Percentiles rank a stretch among this genome's conserved stretches.
These are phyloP conservation scores for Yamadazyma dushanensis DNA, from an alignment of 1,139 yeast genomes.

Conservation along the genomic window DNA sequence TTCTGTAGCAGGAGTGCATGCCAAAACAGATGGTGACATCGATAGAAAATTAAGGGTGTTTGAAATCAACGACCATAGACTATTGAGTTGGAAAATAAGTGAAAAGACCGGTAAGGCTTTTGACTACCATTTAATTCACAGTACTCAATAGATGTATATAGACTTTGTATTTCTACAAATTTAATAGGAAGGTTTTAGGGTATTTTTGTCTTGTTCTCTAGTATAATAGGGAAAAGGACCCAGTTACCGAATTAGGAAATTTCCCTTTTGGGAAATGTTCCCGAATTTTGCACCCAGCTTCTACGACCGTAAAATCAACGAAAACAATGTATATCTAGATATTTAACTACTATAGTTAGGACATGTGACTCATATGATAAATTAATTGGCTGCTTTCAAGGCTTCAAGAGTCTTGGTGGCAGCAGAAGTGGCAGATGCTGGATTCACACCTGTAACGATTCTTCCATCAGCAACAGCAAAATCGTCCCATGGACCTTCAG, in stretches of 20 bases:
- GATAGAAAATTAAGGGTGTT: constrained; percentile 38
- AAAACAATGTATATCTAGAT: too few relatives aligned
- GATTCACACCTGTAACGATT: constrained; percentile 62
- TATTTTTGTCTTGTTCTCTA: background rate
- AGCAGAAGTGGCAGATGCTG: constrained; percentile 54
- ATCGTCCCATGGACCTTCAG: constrained; percentile 54
- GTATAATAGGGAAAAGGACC: too few relatives aligned
- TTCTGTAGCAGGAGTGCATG: constrained; percentile 42
- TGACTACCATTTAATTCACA: constrained; percentile 36
- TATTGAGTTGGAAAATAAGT: constrained; percentile 43
- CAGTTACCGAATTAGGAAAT: too few relatives aligned
- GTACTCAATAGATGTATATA: constrained; percentile 3
- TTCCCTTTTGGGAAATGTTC: too few relatives aligned
- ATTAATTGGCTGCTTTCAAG: too few relatives aligned
- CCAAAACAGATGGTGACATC: constrained; percentile 23
- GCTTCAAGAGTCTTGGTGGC: constrained; percentile 33
- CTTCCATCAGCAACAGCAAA: constrained; percentile 53
- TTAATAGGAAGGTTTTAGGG: background rate
- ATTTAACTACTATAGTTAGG: too few relatives aligned
- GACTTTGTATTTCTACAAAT: background rate
- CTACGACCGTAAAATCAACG: too few relatives aligned
- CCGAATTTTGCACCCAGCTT: too few relatives aligned
- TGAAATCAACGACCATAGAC: constrained; percentile 25
- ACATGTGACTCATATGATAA: too few relatives aligned
- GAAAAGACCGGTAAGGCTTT: constrained; percentile 27